phyloP scores from a whole-genome alignment of 225 moss, liverwort and hornwort species.

The Marchantia polymorpha region DNA sequence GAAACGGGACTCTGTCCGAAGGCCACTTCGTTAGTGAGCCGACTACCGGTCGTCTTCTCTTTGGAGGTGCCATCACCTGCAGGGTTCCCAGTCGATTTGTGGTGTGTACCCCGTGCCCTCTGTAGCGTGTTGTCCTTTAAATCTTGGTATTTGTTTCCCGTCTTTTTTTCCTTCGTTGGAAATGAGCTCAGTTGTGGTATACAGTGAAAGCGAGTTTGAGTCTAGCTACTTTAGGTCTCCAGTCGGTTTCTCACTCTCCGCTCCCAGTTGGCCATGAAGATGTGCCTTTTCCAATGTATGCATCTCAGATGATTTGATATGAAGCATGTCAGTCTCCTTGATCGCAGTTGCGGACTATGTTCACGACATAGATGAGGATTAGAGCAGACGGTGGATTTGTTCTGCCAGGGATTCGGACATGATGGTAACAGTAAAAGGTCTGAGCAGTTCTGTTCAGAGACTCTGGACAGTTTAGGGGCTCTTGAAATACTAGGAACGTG shows the following conservation, averaged over 20 bases:
- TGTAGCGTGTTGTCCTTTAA: neutral
- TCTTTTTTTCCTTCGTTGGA: neutral
- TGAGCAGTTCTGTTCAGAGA: conserved; percentile 15
- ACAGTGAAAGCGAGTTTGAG: neutral
- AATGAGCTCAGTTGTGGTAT: neutral
- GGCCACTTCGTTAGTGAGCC: neutral
- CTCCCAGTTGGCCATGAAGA: neutral
- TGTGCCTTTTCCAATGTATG: neutral
- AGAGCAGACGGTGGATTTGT: neutral
- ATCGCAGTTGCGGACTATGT: too few species aligned
- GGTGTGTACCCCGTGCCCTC: conserved; percentile 22
- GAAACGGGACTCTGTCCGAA: neutral
- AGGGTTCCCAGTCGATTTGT: conserved; percentile 54
- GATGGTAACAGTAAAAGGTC: conserved; percentile 27
- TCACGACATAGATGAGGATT: neutral
- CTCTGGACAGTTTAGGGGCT: neutral
- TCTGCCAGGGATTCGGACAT: neutral
- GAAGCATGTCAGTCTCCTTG: neutral
- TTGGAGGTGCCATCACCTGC: conserved; percentile 76
- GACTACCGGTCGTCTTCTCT: conserved; percentile 42
- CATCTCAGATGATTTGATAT: neutral
- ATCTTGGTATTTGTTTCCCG: too few species aligned
- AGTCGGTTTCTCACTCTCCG: neutral
- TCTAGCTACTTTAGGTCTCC: neutral
- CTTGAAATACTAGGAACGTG: neutral